Evolutionary conservation across 83 land plant genomes (phyloP).

Genomic region (Diphasiastrum complanatum): DNA sequence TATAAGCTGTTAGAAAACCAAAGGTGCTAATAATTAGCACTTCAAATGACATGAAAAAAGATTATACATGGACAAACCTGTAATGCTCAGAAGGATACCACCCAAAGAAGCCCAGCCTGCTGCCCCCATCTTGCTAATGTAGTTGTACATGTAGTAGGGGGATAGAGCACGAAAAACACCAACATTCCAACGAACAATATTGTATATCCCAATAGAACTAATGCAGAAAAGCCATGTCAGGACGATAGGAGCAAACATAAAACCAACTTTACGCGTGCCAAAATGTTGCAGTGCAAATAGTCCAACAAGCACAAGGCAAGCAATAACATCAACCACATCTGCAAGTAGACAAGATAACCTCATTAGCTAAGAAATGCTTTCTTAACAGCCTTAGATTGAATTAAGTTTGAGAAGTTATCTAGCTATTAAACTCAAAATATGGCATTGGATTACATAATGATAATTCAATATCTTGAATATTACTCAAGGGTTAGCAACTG

Average conservation of each 20-base stretch:
- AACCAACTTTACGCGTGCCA: slow-evolving; percentile 79
- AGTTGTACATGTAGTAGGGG: slow-evolving; percentile 63
- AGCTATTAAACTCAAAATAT: too few relatives aligned
- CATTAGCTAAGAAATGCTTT: too few relatives aligned
- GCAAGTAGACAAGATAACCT: too few relatives aligned
- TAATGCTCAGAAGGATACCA: slow-evolving; percentile 71
- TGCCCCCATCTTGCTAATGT: slow-evolving; percentile 55
- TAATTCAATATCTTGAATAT: too few relatives aligned
- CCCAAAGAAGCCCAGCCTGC: slow-evolving; percentile 94
- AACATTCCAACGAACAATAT: slow-evolving; percentile 68
- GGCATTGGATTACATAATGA: too few relatives aligned
- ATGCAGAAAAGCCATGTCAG: slow-evolving; percentile 72
- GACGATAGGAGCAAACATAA: slow-evolving; percentile 85
- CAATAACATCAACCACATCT: too few relatives aligned
- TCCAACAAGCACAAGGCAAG: too few relatives aligned
- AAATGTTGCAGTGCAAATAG: slow-evolving; percentile 83
- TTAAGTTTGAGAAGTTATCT: too few relatives aligned
- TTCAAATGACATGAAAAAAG: background rate
- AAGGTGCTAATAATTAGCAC: too few relatives aligned
- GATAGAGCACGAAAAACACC: slow-evolving; percentile 57
- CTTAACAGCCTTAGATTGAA: too few relatives aligned
- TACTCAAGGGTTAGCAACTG: too few relatives aligned
- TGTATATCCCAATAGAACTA: slow-evolving; percentile 70
- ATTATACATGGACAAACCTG: slow-evolving; percentile 46
- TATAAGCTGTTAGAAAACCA: too few relatives aligned